Evolutionary conservation across 108 stramenopile genomes (phyloP), one percentile per base, ranked within the genome.

Genomic region (Cyclotella baltica): DNA sequence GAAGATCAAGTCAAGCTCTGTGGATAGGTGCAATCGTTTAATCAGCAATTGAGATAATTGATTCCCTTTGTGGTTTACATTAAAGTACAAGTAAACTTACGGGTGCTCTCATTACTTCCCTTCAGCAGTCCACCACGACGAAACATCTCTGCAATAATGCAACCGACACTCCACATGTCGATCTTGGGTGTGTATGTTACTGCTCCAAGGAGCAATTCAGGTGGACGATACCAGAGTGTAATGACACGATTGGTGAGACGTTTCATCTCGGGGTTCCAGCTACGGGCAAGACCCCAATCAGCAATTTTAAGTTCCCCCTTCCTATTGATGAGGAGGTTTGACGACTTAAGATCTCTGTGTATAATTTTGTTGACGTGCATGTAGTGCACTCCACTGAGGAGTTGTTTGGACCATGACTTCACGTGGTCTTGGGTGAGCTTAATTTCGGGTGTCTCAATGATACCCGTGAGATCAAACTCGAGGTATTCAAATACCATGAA

Each of bases 121-220:
- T 89, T 93, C 62, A 96, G 73, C 51, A 96, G 88, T 23, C 88
- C 92, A 23, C 87, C 85, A 2, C 95, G 86, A 67, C 89, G 92
- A 79, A 93, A 96, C 92, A 96, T 93, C 73, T 98, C 98, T 0
- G 97, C 98, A 76, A 98, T 85, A 40, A 98, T 97, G 76, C 97
- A 98, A n/a, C 98, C 98, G 30, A 97, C 95, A 76, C 89, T 88
- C 98, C 98, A 98, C 93, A 98, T 93, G 78, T 98, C 98, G 50
- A 98, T 93, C 62, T 96, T 95, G 37, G 92, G 70, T 22, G 91
- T 85, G 82, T 98, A 98, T 31, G 87, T 81, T 29, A 76, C 74
- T 52, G 81, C 83, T 6, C 98, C 98, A 50, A 98, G 80, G 8
- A 98, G 83, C 10, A 98, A 87, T 75, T 98, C 98, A 15, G 97